Evolutionary conservation across 2,329 filamentous ascomycete species (phyloP).

Genomic region (Pestalotiopsis sp.): DNA sequence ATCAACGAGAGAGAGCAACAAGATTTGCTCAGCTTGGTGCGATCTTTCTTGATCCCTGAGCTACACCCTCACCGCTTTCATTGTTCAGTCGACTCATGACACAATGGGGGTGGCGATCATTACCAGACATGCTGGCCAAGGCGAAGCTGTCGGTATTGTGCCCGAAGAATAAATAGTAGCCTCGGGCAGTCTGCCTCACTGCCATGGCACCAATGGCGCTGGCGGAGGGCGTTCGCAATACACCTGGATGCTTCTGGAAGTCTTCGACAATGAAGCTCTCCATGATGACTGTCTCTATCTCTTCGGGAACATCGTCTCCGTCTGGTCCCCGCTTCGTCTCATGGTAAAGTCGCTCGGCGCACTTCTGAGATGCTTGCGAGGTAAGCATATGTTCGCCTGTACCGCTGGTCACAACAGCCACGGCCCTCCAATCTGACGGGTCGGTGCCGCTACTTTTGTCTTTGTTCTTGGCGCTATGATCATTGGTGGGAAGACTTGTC

Average conservation of each 20-base stretch:
- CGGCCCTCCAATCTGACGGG: conserved; percentile 57
- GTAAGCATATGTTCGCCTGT: conserved; percentile 99
- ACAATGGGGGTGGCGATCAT: conserved; percentile 73
- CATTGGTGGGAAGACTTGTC: neutral
- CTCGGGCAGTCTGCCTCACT: conserved; percentile 79
- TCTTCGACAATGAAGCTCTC: conserved; percentile 80
- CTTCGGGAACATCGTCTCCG: conserved; percentile 65
- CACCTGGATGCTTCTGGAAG: conserved; percentile 90
- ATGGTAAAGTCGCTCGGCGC: conserved; percentile 82
- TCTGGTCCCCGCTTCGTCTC: conserved; percentile 60
- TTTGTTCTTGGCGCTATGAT: conserved; percentile 60
- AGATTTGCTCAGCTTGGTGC: conserved; percentile 11
- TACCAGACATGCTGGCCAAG: conserved; percentile 83
- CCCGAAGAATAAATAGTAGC: conserved; percentile 86
- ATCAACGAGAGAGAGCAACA: neutral
- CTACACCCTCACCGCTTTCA: conserved; percentile 50
- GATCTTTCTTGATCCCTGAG: conserved; percentile 56
- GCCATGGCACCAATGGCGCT: conserved; percentile 89
- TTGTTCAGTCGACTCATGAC: conserved; percentile 79
- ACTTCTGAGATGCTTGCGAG: conserved; percentile 85
- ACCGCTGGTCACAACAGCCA: conserved; percentile 87
- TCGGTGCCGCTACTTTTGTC: conserved; percentile 26
- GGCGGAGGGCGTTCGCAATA: conserved; percentile 75
- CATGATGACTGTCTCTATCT: conserved; percentile 77
- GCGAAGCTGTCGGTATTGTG: conserved; percentile 94